phyloP scores from a whole-genome alignment of 2,329 filamentous ascomycete species.

The Talaromyces marneffei region DNA sequence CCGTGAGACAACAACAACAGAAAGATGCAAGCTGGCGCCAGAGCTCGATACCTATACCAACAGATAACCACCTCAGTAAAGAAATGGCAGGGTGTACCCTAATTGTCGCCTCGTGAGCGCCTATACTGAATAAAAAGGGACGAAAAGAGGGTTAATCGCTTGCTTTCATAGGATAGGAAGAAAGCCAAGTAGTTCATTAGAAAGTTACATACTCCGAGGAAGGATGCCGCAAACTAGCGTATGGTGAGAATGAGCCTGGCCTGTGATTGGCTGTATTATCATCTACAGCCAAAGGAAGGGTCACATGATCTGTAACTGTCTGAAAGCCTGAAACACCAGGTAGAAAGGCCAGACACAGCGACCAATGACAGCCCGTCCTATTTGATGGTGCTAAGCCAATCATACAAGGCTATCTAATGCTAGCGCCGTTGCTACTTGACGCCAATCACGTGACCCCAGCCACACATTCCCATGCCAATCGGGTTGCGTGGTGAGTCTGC shows the following conservation, averaged over 20 bases:
- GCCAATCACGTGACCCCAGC: slow-evolving; percentile 28
- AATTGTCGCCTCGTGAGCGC: neutral
- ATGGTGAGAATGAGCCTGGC: neutral
- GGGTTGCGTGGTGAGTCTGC: neutral
- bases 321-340: neutral
- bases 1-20: neutral
- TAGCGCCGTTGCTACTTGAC: neutral
- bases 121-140: neutral
- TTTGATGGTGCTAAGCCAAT: neutral
- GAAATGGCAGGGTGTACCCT: neutral
- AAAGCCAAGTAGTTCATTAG: neutral
- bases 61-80: neutral
- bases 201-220: neutral
- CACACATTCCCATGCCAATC: slow-evolving; percentile 18
- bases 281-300: neutral
- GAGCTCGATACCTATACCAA: neutral
- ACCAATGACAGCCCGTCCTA: neutral
- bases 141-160: neutral
- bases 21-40: slow-evolving; percentile 5
- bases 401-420: neutral
- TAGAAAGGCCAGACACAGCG: neutral
- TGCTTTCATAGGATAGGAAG: neutral
- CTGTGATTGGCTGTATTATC: slow-evolving; percentile 3
- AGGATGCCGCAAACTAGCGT: slow-evolving; percentile 1
- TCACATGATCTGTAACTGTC: slow-evolving; percentile 6